These are phyloP conservation scores for Apiospora arundinis DNA, from an alignment of 2,329 filamentous ascomycete genomes.

Conservation along the genomic window DNA sequence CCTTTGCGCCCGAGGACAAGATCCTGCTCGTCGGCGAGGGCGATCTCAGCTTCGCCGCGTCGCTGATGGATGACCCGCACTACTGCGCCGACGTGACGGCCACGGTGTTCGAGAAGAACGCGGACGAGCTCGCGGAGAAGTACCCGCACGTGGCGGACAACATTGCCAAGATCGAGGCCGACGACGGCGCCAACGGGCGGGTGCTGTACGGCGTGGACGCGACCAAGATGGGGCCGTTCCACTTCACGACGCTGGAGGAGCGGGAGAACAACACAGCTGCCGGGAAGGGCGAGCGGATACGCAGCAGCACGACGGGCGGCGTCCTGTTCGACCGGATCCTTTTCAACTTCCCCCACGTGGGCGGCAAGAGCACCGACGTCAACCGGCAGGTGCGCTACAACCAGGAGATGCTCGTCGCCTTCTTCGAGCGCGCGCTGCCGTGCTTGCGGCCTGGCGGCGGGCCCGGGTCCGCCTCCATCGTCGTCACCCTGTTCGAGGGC, in stretches of 20 bases:
- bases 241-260: constrained; percentile 44
- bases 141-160: constrained; percentile 74
- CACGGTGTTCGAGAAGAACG: constrained; percentile 68
- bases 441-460: constrained; percentile 49
- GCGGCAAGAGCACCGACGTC: constrained; percentile 89
- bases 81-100: constrained; percentile 70
- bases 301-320: constrained; percentile 33
- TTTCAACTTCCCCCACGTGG: constrained; percentile 98
- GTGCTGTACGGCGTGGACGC: constrained; percentile 73
- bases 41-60: constrained; percentile 79
- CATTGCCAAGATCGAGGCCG: constrained; percentile 57
- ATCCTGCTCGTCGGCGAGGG: constrained; percentile 82
- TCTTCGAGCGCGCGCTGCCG: constrained; percentile 63
- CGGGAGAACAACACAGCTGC: constrained; percentile 28
- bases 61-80: constrained; percentile 66
- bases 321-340: constrained; percentile 74
- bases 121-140: constrained; percentile 68
- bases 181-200: constrained; percentile 41
- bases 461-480: constrained; percentile 62
- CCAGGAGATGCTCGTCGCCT: constrained; percentile 76
- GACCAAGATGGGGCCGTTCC: constrained; percentile 58
- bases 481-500: constrained; percentile 90
- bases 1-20: constrained; percentile 69
- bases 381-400: constrained; percentile 94
- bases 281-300: constrained; percentile 28